Conservation (phyloP, 495 filamentous ascomycete species). For the Ramalina peruviana region DNA sequence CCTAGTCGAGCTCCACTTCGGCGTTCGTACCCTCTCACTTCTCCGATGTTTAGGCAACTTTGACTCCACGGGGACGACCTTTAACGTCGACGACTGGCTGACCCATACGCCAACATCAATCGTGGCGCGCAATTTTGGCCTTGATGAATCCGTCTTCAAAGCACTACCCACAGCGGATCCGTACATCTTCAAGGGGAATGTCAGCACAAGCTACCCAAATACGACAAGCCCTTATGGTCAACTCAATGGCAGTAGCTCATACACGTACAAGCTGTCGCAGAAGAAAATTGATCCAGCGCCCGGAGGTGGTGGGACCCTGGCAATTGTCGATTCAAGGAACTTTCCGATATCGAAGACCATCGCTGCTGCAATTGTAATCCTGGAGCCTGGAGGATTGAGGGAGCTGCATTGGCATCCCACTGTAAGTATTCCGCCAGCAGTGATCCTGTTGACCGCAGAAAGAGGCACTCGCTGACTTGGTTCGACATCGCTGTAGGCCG, state of each 20-base stretch:
- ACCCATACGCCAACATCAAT: conserved; percentile 45
- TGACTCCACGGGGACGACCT: conserved; percentile 35
- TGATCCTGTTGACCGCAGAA: neutral
- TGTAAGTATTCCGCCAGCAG: conserved; percentile 21
- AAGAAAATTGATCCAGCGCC: conserved; percentile 38
- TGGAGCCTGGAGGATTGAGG: conserved; percentile 44
- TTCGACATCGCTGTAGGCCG: conserved; percentile 25
- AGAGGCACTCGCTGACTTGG: conserved; percentile 1
- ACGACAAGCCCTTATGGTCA: conserved; percentile 34
- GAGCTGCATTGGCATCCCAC: conserved; percentile 61
- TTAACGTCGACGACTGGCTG: conserved; percentile 52
- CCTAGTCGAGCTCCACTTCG: conserved; percentile 24
- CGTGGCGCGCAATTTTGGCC: conserved; percentile 51
- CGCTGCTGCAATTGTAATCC: conserved; percentile 43
- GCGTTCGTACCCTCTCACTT: conserved; percentile 16
- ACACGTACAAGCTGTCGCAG: conserved; percentile 39
- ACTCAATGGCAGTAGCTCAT: conserved; percentile 40
- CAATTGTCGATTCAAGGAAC: conserved; percentile 46
- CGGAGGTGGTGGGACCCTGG: conserved; percentile 42
- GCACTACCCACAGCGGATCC: conserved; percentile 41
- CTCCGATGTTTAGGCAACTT: conserved; percentile 18
- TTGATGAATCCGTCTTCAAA: conserved; percentile 40
- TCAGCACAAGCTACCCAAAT: conserved; percentile 26
- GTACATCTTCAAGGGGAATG: conserved; percentile 40
- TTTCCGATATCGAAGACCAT: conserved; percentile 48